Conservation (phyloP, 345 rosid species). For the Eucalyptus curtisii region DNA sequence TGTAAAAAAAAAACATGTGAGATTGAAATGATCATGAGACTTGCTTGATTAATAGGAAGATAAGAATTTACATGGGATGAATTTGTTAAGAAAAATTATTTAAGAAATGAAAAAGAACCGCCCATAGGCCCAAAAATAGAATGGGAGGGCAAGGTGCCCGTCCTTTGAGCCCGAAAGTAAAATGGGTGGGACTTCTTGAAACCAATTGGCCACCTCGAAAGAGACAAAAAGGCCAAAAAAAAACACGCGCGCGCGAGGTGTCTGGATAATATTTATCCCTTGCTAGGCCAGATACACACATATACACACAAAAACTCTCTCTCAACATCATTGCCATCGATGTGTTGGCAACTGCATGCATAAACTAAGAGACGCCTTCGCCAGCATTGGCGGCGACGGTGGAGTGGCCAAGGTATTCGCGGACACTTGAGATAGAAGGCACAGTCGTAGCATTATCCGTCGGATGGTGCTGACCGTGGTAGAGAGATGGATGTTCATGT, state of each 20-base stretch:
- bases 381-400: background rate
- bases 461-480: background rate
- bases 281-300: no score
- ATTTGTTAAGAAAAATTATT: no score
- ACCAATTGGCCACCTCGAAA: background rate
- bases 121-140: background rate
- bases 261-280: no score
- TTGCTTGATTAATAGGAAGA: background rate
- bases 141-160: no score
- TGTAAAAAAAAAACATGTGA: no score
- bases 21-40: background rate
- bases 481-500: background rate
- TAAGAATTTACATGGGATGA: background rate
- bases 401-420: background rate
- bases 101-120: background rate
- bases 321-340: background rate
- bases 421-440: background rate
- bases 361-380: background rate
- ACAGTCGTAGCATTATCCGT: no score
- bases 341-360: background rate
- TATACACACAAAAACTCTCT: background rate
- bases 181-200: background rate
- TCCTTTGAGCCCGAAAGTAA: background rate
- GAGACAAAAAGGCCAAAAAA: no score
- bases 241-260: no score